Percentiles rank a stretch among this genome's conserved stretches.
These are phyloP conservation scores for Aristolochia fimbriata DNA, from an alignment of 164 flowering plant species.

Conservation along the genomic window DNA sequence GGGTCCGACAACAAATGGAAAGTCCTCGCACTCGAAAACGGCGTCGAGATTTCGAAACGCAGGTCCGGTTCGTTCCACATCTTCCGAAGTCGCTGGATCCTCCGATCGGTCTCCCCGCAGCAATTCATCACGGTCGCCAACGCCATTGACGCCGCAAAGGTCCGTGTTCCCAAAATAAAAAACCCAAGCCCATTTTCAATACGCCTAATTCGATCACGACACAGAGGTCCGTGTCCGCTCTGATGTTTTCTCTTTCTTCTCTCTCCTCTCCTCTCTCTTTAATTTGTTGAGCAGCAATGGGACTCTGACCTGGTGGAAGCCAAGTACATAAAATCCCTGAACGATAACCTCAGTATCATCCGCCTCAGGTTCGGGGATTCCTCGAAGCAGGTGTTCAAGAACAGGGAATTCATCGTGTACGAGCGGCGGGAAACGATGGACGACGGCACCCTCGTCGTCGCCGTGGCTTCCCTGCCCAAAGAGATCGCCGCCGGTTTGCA, in stretches of 20 bases:
- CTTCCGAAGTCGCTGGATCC: constrained; percentile 69
- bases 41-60: constrained; percentile 71
- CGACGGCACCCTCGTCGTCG: constrained; percentile 91
- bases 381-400: constrained; percentile 64
- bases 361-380: constrained; percentile 58
- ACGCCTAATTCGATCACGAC: not conserved
- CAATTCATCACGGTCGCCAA: constrained; percentile 81
- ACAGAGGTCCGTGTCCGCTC: not conserved
- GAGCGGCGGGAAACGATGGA: constrained; percentile 86
- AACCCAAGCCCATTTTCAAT: not conserved
- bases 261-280: too few species aligned
- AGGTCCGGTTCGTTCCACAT: constrained; percentile 51
- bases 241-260: not conserved
- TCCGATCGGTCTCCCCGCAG: constrained; percentile 59
- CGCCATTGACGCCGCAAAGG: constrained; percentile 92
- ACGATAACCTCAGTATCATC: constrained; percentile 67
- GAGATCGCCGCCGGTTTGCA: constrained; percentile 83
- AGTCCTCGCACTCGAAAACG: constrained; percentile 40
- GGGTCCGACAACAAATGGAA: constrained; percentile 39
- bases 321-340: constrained; percentile 64
- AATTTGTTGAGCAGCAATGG: constrained; percentile 52
- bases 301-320: constrained; percentile 75
- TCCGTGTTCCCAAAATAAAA: constrained; percentile 3
- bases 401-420: constrained; percentile 80
- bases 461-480: constrained; percentile 88